phyloP scores from a whole-genome alignment of 345 rosid species.

The Excoecaria agallocha region DNA sequence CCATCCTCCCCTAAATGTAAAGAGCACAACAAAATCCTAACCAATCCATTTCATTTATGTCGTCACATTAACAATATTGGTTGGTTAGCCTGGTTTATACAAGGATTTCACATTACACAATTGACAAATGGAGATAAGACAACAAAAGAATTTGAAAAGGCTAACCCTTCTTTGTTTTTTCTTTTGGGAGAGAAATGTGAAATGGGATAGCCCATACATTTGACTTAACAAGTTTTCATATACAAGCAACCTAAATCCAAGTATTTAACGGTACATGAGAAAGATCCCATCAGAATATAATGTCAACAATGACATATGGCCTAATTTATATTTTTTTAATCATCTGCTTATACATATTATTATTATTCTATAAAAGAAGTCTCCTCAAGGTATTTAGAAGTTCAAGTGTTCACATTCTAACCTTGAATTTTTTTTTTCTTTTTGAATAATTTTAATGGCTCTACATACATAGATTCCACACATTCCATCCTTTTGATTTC shows the following conservation, averaged over 20 bases:
- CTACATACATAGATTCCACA: too few relatives aligned
- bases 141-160: background rate
- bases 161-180: background rate
- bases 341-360: background rate
- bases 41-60: background rate
- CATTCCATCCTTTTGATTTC: too few relatives aligned
- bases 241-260: background rate
- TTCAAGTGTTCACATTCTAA: background rate
- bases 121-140: slow-evolving; percentile 1
- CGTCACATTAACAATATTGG: background rate
- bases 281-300: background rate
- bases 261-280: background rate
- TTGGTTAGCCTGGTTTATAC: background rate
- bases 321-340: background rate
- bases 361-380: background rate
- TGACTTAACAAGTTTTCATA: background rate
- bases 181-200: background rate
- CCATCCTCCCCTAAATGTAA: background rate
- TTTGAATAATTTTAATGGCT: too few relatives aligned
- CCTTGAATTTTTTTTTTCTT: too few relatives aligned
- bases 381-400: background rate
- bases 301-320: background rate
- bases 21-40: background rate
- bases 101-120: slow-evolving; percentile 4
- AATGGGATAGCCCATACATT: background rate